phyloP scores from a whole-genome alignment of 2,329 filamentous ascomycete genomes.

The Huntiella decipiens region DNA sequence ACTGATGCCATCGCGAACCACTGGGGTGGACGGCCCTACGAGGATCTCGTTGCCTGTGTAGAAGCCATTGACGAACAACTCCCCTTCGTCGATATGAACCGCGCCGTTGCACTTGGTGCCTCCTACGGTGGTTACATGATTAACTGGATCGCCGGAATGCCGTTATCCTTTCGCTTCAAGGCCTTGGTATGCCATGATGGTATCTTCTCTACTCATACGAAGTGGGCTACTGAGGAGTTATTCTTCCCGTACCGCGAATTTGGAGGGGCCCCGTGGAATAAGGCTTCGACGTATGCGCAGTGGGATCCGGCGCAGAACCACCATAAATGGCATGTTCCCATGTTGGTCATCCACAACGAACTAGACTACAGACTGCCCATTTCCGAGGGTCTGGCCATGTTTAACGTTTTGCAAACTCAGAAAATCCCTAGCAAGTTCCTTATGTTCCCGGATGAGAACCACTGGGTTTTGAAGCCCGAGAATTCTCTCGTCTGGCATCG shows the following conservation, averaged over 20 bases:
- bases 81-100: slow-evolving; percentile 46
- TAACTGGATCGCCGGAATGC: slow-evolving; percentile 82
- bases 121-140: slow-evolving; percentile 63
- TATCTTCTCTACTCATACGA: slow-evolving; percentile 52
- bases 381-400: slow-evolving; percentile 65
- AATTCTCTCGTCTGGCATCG: slow-evolving; percentile 82
- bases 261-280: slow-evolving; percentile 41
- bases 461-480: slow-evolving; percentile 77
- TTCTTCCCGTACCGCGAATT: slow-evolving; percentile 54
- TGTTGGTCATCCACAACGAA: slow-evolving; percentile 72
- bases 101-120: slow-evolving; percentile 56
- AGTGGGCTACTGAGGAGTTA: slow-evolving; percentile 48
- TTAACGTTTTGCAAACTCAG: slow-evolving; percentile 64
- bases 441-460: slow-evolving; percentile 60
- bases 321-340: slow-evolving; percentile 64
- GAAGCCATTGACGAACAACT: slow-evolving; percentile 51
- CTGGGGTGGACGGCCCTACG: slow-evolving; percentile 73
- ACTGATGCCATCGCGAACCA: slow-evolving; percentile 58
- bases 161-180: slow-evolving; percentile 66
- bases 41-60: slow-evolving; percentile 62
- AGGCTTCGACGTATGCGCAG: slow-evolving; percentile 42
- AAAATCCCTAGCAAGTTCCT: slow-evolving; percentile 60
- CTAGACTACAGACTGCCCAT: slow-evolving; percentile 78
- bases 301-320: slow-evolving; percentile 50
- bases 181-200: slow-evolving; percentile 80